phyloP scores from a whole-genome alignment of 129 eudicot genomes.

The Saussurea involucrata region DNA sequence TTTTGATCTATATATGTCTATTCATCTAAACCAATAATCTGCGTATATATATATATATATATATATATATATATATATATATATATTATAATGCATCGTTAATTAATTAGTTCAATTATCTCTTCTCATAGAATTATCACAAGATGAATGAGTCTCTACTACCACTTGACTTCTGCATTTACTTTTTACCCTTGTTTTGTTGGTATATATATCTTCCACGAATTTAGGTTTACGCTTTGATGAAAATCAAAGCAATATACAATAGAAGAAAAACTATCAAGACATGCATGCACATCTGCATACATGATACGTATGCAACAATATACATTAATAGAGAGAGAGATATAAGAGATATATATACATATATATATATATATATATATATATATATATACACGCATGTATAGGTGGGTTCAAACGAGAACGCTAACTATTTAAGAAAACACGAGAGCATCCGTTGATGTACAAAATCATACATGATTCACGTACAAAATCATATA shows the following conservation, averaged over 20 bases:
- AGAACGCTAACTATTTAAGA: no score
- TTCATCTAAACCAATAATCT: neutral
- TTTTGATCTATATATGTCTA: neutral
- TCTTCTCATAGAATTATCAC: neutral
- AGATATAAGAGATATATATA: no score
- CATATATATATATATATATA: no score
- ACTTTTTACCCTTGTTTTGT: neutral
- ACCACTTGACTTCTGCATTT: neutral
- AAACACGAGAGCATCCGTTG: no score
- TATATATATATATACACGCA: no score
- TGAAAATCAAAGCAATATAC: neutral
- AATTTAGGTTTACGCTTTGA: neutral
- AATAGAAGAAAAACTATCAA: neutral
- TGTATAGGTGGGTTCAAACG: no score
- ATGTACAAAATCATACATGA: no score
- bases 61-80: neutral
- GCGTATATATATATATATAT: neutral
- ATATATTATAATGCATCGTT: neutral
- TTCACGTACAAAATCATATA: no score
- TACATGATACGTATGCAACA: no score
- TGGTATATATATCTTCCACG: neutral
- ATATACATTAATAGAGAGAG: no score
- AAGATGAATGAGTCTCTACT: neutral
- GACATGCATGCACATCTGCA: neutral
- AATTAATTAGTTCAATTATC: neutral